phyloP scores from a whole-genome alignment of 345 rosid species.

The Hypericum perforatum region DNA sequence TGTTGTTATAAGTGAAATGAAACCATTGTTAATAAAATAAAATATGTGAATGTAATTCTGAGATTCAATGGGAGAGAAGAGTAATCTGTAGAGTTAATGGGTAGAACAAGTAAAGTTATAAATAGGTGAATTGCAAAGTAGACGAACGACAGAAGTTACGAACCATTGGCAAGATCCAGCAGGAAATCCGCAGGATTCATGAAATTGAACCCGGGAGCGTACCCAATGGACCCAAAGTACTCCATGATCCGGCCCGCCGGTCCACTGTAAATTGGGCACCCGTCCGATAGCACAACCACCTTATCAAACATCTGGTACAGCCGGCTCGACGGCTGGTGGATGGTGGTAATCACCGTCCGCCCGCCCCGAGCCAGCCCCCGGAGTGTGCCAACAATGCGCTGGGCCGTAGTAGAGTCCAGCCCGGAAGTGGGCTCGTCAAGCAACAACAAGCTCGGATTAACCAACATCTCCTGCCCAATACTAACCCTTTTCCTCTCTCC shows the following conservation, averaged over 20 bases:
- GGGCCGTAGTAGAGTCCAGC: slow-evolving; percentile 83
- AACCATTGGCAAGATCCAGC: slow-evolving; percentile 92
- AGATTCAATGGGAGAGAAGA: too few relatives aligned
- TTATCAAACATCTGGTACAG: slow-evolving; percentile 77
- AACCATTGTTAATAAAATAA: neutral
- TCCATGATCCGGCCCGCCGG: slow-evolving; percentile 54
- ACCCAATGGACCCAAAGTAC: slow-evolving; percentile 60
- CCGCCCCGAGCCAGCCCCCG: slow-evolving; percentile 60
- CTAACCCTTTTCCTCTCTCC: slow-evolving; percentile 90
- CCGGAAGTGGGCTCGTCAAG: slow-evolving; percentile 94
- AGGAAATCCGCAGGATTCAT: slow-evolving; percentile 85
- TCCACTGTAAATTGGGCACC: slow-evolving; percentile 65
- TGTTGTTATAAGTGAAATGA: too few relatives aligned
- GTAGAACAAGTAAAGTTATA: neutral
- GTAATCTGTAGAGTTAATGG: too few relatives aligned
- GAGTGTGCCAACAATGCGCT: slow-evolving; percentile 52
- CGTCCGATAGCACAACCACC: slow-evolving; percentile 69
- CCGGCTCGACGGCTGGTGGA: slow-evolving; percentile 88
- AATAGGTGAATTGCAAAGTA: neutral
- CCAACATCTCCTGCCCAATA: slow-evolving; percentile 82
- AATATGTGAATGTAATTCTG: neutral
- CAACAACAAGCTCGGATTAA: slow-evolving; percentile 75
- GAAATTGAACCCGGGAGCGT: slow-evolving; percentile 45
- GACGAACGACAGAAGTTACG: slow-evolving; percentile 3
- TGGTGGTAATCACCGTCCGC: slow-evolving; percentile 66